Conservation (phyloP, 2,329 filamentous ascomycete genomes). For the Boeremia lycopersici region DNA sequence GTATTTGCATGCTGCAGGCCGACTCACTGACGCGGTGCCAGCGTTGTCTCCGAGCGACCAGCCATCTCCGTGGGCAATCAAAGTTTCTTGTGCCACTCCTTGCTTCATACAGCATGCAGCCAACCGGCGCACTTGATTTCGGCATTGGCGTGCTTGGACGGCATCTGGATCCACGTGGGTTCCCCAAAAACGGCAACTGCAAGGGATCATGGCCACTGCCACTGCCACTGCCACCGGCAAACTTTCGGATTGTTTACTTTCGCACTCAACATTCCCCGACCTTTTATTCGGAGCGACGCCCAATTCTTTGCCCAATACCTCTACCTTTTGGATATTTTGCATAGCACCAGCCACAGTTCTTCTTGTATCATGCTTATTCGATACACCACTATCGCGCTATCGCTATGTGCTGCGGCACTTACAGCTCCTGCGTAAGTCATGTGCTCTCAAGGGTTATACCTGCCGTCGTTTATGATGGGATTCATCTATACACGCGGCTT, state of each 20-base stretch:
- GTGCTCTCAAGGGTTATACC: neutral
- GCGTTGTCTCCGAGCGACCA: conserved; percentile 7
- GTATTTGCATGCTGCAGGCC: neutral
- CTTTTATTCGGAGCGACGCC: conserved; percentile 10
- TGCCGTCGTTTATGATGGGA: neutral
- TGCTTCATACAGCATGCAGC: conserved; percentile 2
- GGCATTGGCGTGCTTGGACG: neutral
- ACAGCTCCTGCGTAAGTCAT: conserved; percentile 42
- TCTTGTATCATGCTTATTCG: conserved; percentile 35
- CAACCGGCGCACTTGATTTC: neutral
- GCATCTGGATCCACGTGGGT: conserved; percentile 8
- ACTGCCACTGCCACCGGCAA: neutral
- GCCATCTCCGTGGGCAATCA: neutral
- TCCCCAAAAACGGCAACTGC: conserved; percentile 5
- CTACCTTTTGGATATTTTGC: conserved; percentile 4
- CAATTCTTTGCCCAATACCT: conserved; percentile 6
- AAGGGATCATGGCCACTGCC: conserved; percentile 8
- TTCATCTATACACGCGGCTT: neutral
- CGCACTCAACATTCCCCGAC: neutral
- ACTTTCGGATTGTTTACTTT: conserved; percentile 5
- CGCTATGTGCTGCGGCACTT: conserved; percentile 30
- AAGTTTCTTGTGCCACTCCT: neutral
- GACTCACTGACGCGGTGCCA: neutral
- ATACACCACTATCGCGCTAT: conserved; percentile 27
- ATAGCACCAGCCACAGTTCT: conserved; percentile 18